Evolutionary conservation across 78 protist species (phyloP), one percentile per base, ranked within the genome.

Genomic region (Isochrysis galbana): DNA sequence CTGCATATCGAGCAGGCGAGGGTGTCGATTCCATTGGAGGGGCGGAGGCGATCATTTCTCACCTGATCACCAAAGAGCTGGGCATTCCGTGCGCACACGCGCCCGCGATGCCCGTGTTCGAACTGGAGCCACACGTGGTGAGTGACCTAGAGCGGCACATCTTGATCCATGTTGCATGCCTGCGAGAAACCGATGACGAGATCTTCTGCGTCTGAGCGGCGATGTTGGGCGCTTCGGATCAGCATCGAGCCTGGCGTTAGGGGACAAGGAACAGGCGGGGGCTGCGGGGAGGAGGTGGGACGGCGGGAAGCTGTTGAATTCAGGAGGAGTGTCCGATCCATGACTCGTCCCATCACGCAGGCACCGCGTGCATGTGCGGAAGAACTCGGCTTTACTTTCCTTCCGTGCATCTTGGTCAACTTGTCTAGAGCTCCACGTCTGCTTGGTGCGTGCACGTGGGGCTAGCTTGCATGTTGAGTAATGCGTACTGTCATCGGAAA

Each of bases 21-120:
- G 93, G 93, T 19, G 93, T 90, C 39, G 93, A 90, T 51, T 41
- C 93, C 10, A 61, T 90, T 17, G 88, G 89, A 22, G 93, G 93
- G 34, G 88, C 48, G 14, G 93, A 90, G 48, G 93, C 93, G 19
- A 0, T 72, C n/a, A 74, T 90, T 88, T 69, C 86, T 19, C 93
- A 48, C 87, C 46, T 88, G 19, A 19, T 88, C 80, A 25, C 67
- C 11, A 2, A n/a, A 23, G 36, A 25, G 39, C 92, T 90, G 23
- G 36, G 61, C 17, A 22, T 90, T 7, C 92, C 92, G n/a, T 90
- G 92, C 47, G 92, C 92, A 32, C 92, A 90, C 45, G 92, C 92
- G 26, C 92, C 92, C 4, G 92, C 92, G 29, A 39, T 47, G 34
- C 48, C 36, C 36, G 44, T 69, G 26, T 25, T 84, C 45, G 70